A percentile compares a stretch with the other conserved stretches of the same genome.
Conservation (phyloP, 78 protist genomes). For the Tieghemostelium lacteum region DNA sequence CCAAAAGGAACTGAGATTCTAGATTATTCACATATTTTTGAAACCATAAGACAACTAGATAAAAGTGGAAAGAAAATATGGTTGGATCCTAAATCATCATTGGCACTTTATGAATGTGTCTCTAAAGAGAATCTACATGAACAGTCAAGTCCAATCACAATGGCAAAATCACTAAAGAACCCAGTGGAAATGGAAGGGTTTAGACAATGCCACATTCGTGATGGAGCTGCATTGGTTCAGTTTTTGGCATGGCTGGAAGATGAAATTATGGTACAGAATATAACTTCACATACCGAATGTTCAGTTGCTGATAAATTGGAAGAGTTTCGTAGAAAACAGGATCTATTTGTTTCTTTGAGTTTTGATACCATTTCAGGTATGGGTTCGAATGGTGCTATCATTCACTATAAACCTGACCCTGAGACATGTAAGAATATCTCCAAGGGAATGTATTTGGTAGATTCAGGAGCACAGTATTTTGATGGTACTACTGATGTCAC, state of each 20-base stretch:
- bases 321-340: constrained; percentile 60
- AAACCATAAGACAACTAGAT: too few species aligned
- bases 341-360: constrained; percentile 60
- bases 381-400: constrained; percentile 94
- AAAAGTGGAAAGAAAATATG: constrained; percentile 27
- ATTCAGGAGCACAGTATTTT: constrained; percentile 94
- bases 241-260: constrained; percentile 88
- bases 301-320: constrained; percentile 74
- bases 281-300: constrained; percentile 23
- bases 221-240: constrained; percentile 87
- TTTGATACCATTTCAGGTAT: constrained; percentile 85
- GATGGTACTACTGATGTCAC: constrained; percentile 98
- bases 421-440: constrained; percentile 37
- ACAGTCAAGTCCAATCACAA: constrained; percentile 70
- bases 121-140: background rate
- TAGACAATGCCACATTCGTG: constrained; percentile 84
- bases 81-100: constrained; percentile 76
- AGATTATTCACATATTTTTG: constrained; percentile 26
- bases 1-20: background rate
- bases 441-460: constrained; percentile 82
- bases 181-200: constrained; percentile 89
- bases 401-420: constrained; percentile 88
- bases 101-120: constrained; percentile 54
- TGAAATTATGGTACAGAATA: constrained; percentile 17
- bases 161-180: constrained; percentile 90